Evolutionary conservation across 2,329 filamentous ascomycete genomes (phyloP).

Genomic region (Ophiostoma novo-ulmi): DNA sequence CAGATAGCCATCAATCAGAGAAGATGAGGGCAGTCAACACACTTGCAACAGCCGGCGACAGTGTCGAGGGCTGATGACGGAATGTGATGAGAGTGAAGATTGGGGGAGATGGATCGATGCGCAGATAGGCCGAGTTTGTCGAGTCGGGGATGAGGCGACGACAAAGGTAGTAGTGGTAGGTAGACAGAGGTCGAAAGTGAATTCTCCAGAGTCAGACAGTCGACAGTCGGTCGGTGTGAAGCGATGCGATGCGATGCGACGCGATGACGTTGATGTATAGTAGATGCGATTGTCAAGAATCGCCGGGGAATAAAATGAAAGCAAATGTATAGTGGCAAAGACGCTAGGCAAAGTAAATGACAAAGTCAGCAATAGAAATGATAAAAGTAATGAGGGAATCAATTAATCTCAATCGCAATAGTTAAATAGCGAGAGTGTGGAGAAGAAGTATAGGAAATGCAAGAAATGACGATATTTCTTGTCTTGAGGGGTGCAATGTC

Average conservation of each 20-base stretch:
- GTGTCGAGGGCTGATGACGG: slow-evolving; percentile 28
- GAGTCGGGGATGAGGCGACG: slow-evolving; percentile 14
- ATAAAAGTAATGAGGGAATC: not conserved
- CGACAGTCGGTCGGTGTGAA: slow-evolving; percentile 20
- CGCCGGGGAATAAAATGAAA: not conserved
- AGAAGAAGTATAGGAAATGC: slow-evolving; percentile 15
- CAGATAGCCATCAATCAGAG: slow-evolving; percentile 27
- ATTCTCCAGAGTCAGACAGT: slow-evolving; percentile 18
- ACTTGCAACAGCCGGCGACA: slow-evolving; percentile 29
- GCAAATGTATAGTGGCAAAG: not conserved
- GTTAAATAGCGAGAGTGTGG: slow-evolving; percentile 26
- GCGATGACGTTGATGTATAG: not conserved
- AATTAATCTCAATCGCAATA: slow-evolving; percentile 26
- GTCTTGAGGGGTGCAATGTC: not conserved
- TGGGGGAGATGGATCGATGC: not conserved
- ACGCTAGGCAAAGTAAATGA: not conserved
- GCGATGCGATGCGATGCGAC: slow-evolving; percentile 19
- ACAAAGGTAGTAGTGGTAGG: slow-evolving; percentile 10
- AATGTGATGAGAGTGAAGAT: slow-evolving; percentile 23
- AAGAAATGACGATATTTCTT: slow-evolving; percentile 16
- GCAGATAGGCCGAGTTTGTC: slow-evolving; percentile 20
- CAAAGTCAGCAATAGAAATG: slow-evolving; percentile 2
- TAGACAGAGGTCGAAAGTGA: slow-evolving; percentile 20
- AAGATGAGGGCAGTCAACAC: slow-evolving; percentile 25
- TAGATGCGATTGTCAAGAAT: slow-evolving; percentile 1